A percentile compares a stretch with the other conserved stretches of the same genome.
Evolutionary conservation across 805 yeast genomes (phyloP).

Genomic region (Kodamaea sagamina): DNA sequence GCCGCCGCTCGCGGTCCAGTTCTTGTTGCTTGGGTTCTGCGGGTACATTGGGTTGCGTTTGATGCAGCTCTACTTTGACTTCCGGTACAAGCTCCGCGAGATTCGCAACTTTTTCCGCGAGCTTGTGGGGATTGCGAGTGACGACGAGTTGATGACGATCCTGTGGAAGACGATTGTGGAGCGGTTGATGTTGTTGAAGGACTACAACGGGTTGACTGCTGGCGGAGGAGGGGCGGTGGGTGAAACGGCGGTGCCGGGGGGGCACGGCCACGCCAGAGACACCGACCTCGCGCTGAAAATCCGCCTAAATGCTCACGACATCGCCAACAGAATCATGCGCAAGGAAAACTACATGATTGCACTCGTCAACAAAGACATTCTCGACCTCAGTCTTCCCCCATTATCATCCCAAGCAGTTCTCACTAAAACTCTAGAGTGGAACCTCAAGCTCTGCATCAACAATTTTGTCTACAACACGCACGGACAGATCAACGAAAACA

Average conservation of each 20-base stretch:
- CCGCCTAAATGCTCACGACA: slow-evolving; percentile 86
- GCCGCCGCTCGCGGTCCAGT: slow-evolving; percentile 48
- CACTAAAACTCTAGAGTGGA: slow-evolving; percentile 94
- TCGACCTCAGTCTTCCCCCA: slow-evolving; percentile 42
- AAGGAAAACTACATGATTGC: slow-evolving; percentile 94
- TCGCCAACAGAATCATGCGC: slow-evolving; percentile 94
- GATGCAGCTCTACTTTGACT: slow-evolving; percentile 59
- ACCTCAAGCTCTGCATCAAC: slow-evolving; percentile 80
- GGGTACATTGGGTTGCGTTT: slow-evolving; percentile 54
- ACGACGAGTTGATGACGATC: slow-evolving; percentile 81
- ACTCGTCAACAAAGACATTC: slow-evolving; percentile 71
- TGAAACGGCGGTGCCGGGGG: too few species aligned
- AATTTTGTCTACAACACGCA: slow-evolving; percentile 81
- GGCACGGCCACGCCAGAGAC: too few species aligned
- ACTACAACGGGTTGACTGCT: slow-evolving; percentile 66
- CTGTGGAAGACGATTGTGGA: slow-evolving; percentile 89
- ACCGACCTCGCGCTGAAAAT: slow-evolving; percentile 68
- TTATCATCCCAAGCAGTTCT: slow-evolving; percentile 54
- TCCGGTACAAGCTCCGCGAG: slow-evolving; percentile 63
- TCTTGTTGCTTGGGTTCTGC: slow-evolving; percentile 63
- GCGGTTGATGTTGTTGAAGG: slow-evolving; percentile 69
- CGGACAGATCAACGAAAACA: slow-evolving; percentile 75
- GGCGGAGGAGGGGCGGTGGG: slow-evolving; percentile 17
- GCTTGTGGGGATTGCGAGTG: slow-evolving; percentile 69
- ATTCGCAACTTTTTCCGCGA: slow-evolving; percentile 75